Evolutionary conservation across 2,329 filamentous ascomycete genomes (phyloP).

Genomic region (Stachybotrys chlorohalonatus): DNA sequence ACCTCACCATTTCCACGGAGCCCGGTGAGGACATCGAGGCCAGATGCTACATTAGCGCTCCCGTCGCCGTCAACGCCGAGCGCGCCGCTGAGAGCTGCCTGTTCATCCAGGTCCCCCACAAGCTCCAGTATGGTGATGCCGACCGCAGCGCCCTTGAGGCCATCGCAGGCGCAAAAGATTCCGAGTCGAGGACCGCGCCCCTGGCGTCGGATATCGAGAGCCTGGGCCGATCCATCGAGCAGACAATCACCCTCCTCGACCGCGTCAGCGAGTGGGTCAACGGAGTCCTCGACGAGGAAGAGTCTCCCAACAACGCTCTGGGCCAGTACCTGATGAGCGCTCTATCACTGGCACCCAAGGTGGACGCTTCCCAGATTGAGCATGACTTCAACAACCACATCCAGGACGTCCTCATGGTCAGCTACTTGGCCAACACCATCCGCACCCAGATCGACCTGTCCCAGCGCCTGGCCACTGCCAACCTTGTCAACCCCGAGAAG

Average conservation of each 20-base stretch:
- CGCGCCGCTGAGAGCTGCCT: slow-evolving; percentile 91
- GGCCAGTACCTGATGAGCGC: slow-evolving; percentile 95
- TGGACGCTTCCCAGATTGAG: slow-evolving; percentile 83
- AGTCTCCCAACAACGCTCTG: slow-evolving; percentile 78
- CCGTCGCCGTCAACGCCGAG: slow-evolving; percentile 90
- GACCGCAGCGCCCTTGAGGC: slow-evolving; percentile 64
- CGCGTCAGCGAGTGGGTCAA: slow-evolving; percentile 87
- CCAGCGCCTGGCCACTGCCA: slow-evolving; percentile 81
- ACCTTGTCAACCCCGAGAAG: slow-evolving; percentile 44
- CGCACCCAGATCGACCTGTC: slow-evolving; percentile 98
- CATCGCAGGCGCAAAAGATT: slow-evolving; percentile 72
- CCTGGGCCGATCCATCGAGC: slow-evolving; percentile 76
- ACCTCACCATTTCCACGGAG: slow-evolving; percentile 88
- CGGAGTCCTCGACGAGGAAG: slow-evolving; percentile 88
- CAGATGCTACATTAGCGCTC: slow-evolving; percentile 88
- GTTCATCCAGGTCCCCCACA: slow-evolving; percentile 95
- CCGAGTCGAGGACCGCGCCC: slow-evolving; percentile 62
- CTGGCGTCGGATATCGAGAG: slow-evolving; percentile 84
- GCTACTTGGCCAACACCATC: slow-evolving; percentile 97
- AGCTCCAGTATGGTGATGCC: slow-evolving; percentile 77
- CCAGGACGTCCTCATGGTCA: slow-evolving; percentile 96
- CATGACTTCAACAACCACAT: slow-evolving; percentile 99
- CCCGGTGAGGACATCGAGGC: slow-evolving; percentile 84
- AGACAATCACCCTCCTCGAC: slow-evolving; percentile 83
- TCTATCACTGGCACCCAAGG: slow-evolving; percentile 88